Evolutionary conservation across 495 filamentous ascomycete genomes (phyloP).

Genomic region (Paragyromitra xinjiangensis): DNA sequence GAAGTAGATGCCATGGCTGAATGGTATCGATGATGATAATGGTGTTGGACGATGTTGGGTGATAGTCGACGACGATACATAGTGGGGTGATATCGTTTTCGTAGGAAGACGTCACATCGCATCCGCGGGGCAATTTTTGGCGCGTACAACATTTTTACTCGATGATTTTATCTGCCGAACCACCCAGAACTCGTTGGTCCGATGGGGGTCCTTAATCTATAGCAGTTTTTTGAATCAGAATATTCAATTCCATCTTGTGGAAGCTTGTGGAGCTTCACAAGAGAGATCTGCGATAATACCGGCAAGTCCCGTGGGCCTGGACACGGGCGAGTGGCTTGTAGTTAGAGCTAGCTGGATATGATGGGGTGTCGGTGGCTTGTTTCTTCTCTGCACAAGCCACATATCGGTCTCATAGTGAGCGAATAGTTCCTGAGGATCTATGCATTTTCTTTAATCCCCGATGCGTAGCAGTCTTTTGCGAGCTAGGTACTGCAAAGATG

Average conservation of each 20-base stretch:
- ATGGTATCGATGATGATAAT: not conserved
- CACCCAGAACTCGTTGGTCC: not conserved
- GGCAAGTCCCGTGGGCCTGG: not conserved
- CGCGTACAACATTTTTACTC: not conserved
- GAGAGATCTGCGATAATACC: not conserved
- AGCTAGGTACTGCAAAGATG: not conserved
- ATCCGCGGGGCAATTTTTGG: slow-evolving; percentile 26
- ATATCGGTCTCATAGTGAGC: not conserved
- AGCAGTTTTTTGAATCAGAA: not conserved
- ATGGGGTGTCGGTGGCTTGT: not conserved
- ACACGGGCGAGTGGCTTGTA: not conserved
- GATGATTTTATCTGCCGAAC: not conserved
- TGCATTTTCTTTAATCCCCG: not conserved
- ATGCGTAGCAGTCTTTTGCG: not conserved
- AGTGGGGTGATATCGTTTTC: slow-evolving; percentile 17
- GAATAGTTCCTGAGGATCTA: not conserved
- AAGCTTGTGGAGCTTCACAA: not conserved
- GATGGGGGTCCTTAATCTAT: not conserved
- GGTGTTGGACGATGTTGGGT: slow-evolving; percentile 13
- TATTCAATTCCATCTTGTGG: not conserved
- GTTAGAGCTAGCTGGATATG: not conserved
- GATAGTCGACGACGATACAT: not conserved
- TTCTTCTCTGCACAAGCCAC: not conserved
- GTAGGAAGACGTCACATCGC: slow-evolving; percentile 25
- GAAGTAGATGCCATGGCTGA: slow-evolving; percentile 35